Evolutionary conservation across 2,329 filamentous ascomycete species (phyloP).

Genomic region (Huntiella decipiens): DNA sequence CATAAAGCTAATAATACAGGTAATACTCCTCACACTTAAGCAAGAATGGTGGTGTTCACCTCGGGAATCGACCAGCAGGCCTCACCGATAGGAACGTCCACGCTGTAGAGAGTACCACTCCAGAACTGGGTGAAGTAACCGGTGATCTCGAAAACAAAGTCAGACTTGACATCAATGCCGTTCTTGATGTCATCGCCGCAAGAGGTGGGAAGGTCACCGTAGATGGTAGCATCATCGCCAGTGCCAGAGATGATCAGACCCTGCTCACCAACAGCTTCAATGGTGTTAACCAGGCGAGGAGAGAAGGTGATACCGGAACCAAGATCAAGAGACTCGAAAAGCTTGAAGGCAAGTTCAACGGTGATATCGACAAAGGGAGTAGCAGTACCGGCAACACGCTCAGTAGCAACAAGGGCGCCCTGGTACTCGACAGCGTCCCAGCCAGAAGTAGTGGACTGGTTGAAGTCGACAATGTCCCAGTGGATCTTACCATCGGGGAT

Average conservation of each 20-base stretch:
- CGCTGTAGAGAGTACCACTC: background rate
- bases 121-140: slow-evolving; percentile 1
- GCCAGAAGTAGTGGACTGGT: slow-evolving; percentile 16
- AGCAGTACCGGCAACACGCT: slow-evolving; percentile 17
- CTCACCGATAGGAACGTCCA: background rate
- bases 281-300: background rate
- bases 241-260: background rate
- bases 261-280: slow-evolving; percentile 1
- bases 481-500: slow-evolving; percentile 21
- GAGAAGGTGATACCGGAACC: slow-evolving; percentile 1
- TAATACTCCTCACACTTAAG: background rate
- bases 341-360: slow-evolving; percentile 21
- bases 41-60: slow-evolving; percentile 2
- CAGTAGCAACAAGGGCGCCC: slow-evolving; percentile 18
- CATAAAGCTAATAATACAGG: too few relatives aligned
- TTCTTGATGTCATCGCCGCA: slow-evolving; percentile 1
- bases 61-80: slow-evolving; percentile 1
- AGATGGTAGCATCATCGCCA: background rate
- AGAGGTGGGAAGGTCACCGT: background rate
- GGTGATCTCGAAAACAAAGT: background rate
- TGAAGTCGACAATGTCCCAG: slow-evolving; percentile 19
- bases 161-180: background rate
- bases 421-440: slow-evolving; percentile 20
- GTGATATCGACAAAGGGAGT: slow-evolving; percentile 15
- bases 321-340: slow-evolving; percentile 11